These are phyloP conservation scores for Acer yangbiense DNA, from an alignment of 345 rosid species.

Conservation along the genomic window DNA sequence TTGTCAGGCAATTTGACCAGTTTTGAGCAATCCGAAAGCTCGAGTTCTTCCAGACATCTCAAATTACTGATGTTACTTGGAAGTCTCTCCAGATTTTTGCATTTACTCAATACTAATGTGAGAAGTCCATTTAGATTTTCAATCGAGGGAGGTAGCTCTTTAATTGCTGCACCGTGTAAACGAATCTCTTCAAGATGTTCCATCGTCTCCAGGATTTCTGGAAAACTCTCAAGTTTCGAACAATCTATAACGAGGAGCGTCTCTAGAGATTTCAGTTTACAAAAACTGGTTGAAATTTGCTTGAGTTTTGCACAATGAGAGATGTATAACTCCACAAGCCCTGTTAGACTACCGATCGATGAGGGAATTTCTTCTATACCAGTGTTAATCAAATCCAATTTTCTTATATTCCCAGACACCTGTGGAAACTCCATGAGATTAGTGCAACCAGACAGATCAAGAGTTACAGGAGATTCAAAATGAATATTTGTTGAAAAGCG, in stretches of 20 bases:
- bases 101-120: slow-evolving; percentile 21
- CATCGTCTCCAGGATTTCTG: neutral
- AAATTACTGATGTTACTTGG: slow-evolving; percentile 21
- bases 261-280: too few species aligned
- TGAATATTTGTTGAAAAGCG: too few species aligned
- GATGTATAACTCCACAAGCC: too few species aligned
- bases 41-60: neutral
- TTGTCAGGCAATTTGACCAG: neutral
- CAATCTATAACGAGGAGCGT: neutral
- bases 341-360: too few species aligned
- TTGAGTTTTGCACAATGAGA: too few species aligned
- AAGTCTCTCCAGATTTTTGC: neutral
- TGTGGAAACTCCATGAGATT: too few species aligned
- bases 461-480: too few species aligned
- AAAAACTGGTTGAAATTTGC: too few species aligned
- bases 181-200: neutral
- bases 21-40: slow-evolving; percentile 9
- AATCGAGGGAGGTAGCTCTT: slow-evolving; percentile 19
- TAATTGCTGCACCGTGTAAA: slow-evolving; percentile 33
- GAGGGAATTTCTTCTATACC: too few species aligned
- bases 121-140: neutral
- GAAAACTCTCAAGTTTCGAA: neutral
- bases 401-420: too few species aligned
- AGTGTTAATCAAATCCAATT: too few species aligned
- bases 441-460: too few species aligned